Evolutionary conservation across 495 filamentous ascomycete species (phyloP), one percentile per base, ranked within the genome.

Genomic region (Xylaria nigripes): DNA sequence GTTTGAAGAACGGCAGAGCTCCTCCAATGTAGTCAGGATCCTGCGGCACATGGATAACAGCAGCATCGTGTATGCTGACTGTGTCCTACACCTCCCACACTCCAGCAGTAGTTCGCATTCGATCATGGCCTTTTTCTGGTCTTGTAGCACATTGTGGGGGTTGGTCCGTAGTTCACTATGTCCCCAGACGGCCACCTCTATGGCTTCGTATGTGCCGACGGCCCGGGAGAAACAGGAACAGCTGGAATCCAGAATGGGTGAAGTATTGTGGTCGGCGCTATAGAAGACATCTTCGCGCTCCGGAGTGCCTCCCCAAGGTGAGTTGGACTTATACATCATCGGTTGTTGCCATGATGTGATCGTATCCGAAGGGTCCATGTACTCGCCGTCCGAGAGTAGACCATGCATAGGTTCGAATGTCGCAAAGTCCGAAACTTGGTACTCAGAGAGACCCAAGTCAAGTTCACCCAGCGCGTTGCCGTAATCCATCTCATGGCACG

Each of bases 41-140:
- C 48, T 25, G 9, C 49, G 48, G 23, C 48, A 57, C 55, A 57
- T 57, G 32, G 55, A 57, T 18, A 57, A n/a, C 25, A 57, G 40
- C 0, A 57, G 47, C 55, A 57, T 57, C 7, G 45, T 57, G 49
- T 52, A 57, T 10, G 55, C 47, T 4, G 55, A 51, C 43, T 51
- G 55, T 24, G 48, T 9, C 2, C 27, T 57, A 6, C 51, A 54
- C 13, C 34, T 48, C 16, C 44, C 25, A 10, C 51, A 54, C 34
- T 47, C 51, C 6, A 54, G 45, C n/a, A 54, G 44, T 24, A 41
- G 44, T n/a, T 54, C 51, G 45, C 51, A 54, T 48, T 54, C 51
- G 12, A 48, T 41, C 12, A 54, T 12, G n/a, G 51, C 51, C 18
- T 54, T 54, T 42, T 54, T 54, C 45, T 54, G 51, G 29, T 48